Percentiles rank a stretch among this genome's conserved stretches.
These are phyloP conservation scores for Agaricus blazei DNA, from an alignment of 768 basidiomycete genomes.

Conservation along the genomic window DNA sequence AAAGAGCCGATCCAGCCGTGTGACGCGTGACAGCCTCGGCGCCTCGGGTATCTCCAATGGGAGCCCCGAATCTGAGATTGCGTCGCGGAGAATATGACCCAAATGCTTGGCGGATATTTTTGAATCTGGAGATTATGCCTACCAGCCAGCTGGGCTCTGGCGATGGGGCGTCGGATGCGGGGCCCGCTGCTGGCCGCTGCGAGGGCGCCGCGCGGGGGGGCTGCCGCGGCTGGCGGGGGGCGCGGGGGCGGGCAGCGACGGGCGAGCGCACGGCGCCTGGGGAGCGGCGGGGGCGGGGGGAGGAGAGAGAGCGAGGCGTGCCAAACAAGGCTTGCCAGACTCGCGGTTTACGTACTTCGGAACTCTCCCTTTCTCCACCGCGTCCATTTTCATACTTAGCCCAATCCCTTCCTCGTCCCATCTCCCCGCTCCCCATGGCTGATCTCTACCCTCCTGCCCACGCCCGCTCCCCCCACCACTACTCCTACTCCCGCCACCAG, in stretches of 20 bases:
- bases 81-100: conserved; percentile 13
- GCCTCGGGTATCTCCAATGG: conserved; percentile 28
- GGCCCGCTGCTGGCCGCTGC: background rate
- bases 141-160: no score
- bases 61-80: conserved; percentile 13
- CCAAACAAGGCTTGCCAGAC: conserved; percentile 17
- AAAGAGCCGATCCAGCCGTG: conserved; percentile 9
- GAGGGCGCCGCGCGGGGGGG: background rate
- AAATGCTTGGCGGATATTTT: conserved; percentile 10
- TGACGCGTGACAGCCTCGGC: conserved; percentile 26
- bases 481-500: conserved; percentile 15
- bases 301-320: conserved; percentile 7
- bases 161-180: no score
- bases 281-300: background rate
- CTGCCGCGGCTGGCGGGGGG: background rate
- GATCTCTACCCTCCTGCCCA: conserved; percentile 51
- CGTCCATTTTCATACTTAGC: conserved; percentile 15
- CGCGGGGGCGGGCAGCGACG: background rate
- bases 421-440: conserved; percentile 38
- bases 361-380: conserved; percentile 42
- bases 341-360: conserved; percentile 38
- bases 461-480: conserved; percentile 14
- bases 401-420: conserved; percentile 3
- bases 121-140: conserved; percentile 13
- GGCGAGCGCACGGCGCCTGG: background rate